Percentiles rank a stretch among this genome's conserved stretches.
These are phyloP conservation scores for Rhizodiscina lignyota DNA, from an alignment of 495 filamentous ascomycete species.

Conservation along the genomic window DNA sequence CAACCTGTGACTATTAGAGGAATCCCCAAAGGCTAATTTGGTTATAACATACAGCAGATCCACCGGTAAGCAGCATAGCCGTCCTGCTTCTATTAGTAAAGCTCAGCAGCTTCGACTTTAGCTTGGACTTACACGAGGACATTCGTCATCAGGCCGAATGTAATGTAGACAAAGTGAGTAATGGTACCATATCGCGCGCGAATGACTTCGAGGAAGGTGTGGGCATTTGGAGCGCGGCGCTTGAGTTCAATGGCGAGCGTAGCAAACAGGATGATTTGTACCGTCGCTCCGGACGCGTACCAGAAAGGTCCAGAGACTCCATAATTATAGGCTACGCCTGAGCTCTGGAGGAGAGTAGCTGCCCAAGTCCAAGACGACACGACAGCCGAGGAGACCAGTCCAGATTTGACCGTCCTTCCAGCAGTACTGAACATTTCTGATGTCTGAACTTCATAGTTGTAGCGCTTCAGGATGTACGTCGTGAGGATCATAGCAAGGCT, in stretches of 20 bases:
- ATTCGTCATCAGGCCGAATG: conserved; percentile 27
- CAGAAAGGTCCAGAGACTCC: conserved; percentile 32
- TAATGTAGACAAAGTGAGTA: conserved; percentile 29
- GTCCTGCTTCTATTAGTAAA: no score
- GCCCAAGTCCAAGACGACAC: conserved; percentile 95
- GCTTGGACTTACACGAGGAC: no score
- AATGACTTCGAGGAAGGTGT: conserved; percentile 34
- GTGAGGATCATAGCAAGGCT: conserved; percentile 14
- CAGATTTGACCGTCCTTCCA: conserved; percentile 80
- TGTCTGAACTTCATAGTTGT: conserved; percentile 82
- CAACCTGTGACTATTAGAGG: no score
- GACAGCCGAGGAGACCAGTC: conserved; percentile 75
- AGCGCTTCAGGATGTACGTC: conserved; percentile 25
- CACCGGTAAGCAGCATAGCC: conserved; percentile 24
- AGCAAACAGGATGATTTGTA: conserved; percentile 63
- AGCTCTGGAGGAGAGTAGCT: conserved; percentile 60
- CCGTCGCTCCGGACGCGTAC: conserved; percentile 26
- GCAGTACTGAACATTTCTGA: conserved; percentile 94
- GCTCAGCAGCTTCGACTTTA: no score
- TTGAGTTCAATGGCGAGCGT: conserved; percentile 87
- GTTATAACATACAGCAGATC: no score
- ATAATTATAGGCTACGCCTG: conserved; percentile 77
- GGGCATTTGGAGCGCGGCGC: conserved; percentile 39
- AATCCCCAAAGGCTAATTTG: no score
- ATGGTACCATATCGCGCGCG: conserved; percentile 30